Conservation (phyloP, 495 filamentous ascomycete genomes). For the Aspergillus carlsbadensis region DNA sequence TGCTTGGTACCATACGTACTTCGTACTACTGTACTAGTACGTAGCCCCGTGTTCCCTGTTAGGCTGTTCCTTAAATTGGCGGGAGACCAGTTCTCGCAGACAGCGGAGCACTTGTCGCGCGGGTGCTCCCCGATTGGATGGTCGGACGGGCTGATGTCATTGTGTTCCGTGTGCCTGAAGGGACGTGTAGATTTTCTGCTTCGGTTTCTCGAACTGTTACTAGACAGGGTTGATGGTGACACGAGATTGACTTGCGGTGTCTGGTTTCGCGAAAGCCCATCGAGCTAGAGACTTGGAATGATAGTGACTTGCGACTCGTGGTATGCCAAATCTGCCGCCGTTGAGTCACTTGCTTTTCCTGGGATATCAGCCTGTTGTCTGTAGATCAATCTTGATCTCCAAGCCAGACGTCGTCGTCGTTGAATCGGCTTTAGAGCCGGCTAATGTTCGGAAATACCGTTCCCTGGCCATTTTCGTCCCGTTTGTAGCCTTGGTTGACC, state of each 20-base stretch:
- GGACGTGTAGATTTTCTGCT: background rate
- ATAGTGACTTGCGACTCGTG: background rate
- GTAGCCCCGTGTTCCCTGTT: background rate
- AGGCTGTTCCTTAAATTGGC: too few relatives aligned
- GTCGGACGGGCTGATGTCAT: background rate
- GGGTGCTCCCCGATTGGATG: conserved; percentile 5
- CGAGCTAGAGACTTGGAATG: background rate
- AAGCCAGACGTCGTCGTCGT: background rate
- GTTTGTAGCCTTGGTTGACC: background rate
- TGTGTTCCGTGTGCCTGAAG: background rate
- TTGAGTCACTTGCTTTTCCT: background rate
- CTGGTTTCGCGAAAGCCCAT: background rate
- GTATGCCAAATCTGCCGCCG: background rate
- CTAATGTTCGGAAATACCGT: background rate
- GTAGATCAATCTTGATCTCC: background rate
- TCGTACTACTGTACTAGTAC: too few relatives aligned
- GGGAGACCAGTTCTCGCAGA: background rate
- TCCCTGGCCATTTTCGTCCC: background rate
- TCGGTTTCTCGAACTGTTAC: background rate
- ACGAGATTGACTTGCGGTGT: background rate
- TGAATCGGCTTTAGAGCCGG: background rate
- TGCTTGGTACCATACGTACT: background rate
- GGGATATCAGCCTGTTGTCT: background rate
- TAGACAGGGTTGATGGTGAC: background rate
- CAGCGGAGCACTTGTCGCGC: background rate